These are phyloP conservation scores for Hyaloraphidium curvatum DNA, from an alignment of 192 early-diverging fungal species.

Conservation along the genomic window DNA sequence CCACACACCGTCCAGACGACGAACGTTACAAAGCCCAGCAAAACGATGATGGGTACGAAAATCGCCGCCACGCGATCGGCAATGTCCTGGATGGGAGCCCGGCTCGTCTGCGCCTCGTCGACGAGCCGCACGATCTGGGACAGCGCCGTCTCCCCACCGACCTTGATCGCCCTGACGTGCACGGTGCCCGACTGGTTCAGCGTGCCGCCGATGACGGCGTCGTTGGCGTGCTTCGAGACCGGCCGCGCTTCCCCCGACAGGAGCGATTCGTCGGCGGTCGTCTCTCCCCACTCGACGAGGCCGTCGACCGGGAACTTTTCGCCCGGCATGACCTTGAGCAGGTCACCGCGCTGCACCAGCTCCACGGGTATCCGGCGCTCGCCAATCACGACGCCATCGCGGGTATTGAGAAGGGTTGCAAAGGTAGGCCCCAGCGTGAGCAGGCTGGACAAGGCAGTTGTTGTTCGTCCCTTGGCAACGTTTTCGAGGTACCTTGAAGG, in stretches of 20 bases:
- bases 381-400: constrained; percentile 5
- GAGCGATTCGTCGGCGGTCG: constrained; percentile 84
- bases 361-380: constrained; percentile 69
- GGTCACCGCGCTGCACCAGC: constrained; percentile 66
- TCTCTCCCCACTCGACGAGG: constrained; percentile 42
- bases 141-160: constrained; percentile 78
- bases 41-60: constrained; percentile 78
- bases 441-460: constrained; percentile 67
- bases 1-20: constrained; percentile 41
- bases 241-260: constrained; percentile 82
- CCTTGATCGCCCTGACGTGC: constrained; percentile 60
- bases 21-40: constrained; percentile 50
- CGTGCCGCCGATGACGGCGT: constrained; percentile 75
- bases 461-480: constrained; percentile 83
- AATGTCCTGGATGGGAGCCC: constrained; percentile 87
- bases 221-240: constrained; percentile 43
- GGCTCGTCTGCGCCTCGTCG: constrained; percentile 77
- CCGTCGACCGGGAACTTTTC: constrained; percentile 90
- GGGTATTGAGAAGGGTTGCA: constrained; percentile 27
- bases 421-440: constrained; percentile 67
- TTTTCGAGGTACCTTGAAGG: constrained; percentile 42
- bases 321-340: constrained; percentile 73
- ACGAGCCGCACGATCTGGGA: constrained; percentile 84
- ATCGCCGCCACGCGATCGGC: constrained; percentile 74
- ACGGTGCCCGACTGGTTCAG: constrained; percentile 81